Conservation (phyloP, 805 yeast species). For the Lipomyces chichibuensis region DNA sequence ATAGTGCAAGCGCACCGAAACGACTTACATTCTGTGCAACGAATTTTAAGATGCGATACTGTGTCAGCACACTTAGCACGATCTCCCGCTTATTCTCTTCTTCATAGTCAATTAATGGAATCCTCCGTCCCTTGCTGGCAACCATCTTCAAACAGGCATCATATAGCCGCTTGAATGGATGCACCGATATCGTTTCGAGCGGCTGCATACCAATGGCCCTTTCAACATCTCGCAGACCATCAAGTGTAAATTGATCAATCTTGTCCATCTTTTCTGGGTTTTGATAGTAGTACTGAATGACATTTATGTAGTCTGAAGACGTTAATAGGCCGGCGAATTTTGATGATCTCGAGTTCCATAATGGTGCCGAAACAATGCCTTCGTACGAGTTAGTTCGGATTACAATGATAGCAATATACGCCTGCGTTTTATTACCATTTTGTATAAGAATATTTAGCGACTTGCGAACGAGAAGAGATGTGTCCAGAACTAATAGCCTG, state of each 20-base stretch:
- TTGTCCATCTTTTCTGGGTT: slow-evolving; percentile 82
- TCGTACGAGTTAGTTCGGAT: not conserved
- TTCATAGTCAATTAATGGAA: slow-evolving; percentile 92
- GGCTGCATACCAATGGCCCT: slow-evolving; percentile 83
- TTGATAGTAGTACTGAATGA: slow-evolving; percentile 89
- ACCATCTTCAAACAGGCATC: slow-evolving; percentile 95
- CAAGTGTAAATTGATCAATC: slow-evolving; percentile 81
- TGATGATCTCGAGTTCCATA: slow-evolving; percentile 90
- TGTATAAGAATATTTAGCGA: slow-evolving; percentile 87
- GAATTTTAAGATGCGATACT: slow-evolving; percentile 91
- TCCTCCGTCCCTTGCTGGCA: slow-evolving; percentile 84
- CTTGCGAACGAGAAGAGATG: slow-evolving; percentile 85
- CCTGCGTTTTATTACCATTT: slow-evolving; percentile 52
- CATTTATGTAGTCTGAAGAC: slow-evolving; percentile 89
- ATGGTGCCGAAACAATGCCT: slow-evolving; percentile 90
- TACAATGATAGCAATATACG: not conserved
- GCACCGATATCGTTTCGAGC: slow-evolving; percentile 82
- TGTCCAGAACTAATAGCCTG: slow-evolving; percentile 88
- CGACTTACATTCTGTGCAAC: slow-evolving; percentile 71
- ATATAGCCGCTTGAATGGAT: slow-evolving; percentile 84
- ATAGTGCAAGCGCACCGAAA: not conserved
- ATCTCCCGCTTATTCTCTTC: slow-evolving; percentile 91
- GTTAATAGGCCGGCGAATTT: slow-evolving; percentile 94
- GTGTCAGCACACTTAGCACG: slow-evolving; percentile 92
- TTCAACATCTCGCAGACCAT: slow-evolving; percentile 80